Base-by-base conservation (phyloP, 192 early-diverging fungal genomes). In the Podila horticola region DNA sequence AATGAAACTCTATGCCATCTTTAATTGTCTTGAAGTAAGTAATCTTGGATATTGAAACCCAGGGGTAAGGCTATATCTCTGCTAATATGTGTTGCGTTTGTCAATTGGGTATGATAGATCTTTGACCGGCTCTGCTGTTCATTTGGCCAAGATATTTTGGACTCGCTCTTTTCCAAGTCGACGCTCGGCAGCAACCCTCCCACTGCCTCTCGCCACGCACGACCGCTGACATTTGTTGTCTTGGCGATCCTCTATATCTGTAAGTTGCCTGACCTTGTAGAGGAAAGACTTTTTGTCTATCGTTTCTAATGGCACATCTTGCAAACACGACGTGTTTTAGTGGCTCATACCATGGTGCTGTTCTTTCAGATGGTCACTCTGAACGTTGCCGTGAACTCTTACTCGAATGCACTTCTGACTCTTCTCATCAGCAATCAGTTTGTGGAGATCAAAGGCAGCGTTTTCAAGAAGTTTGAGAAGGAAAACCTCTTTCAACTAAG, bases 1-100 rank as follows among this genome's bases (percentile, higher is more conserved):
- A 20, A 93, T 99, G 74, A 99, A 99, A 83, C 89, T 99, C 36
- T 98, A 98, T 63, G 95, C 98, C 58, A 98, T 99, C 41, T 99
- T 97, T 74, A 98, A 97, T 74, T 90, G 93, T 33, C 86, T 99
- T 57, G 98, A 99, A 82, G 93, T 97, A 41, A 34, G 34, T 36
- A 45, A 12, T 15, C 13, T 45, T 45, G 15, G 3, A 17, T 17
- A 45, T 17, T 45, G 4, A 45, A 15, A 0, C 41, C 41, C 1
- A 45, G 41, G 15, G 15, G 15, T 15, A 45, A 15, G 41, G 41
- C n/a, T n/a, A 45, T 45, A 45, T 41, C 9, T 41, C 12, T 41
- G 2, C 41, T 17, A 45, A 45, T 45, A 17, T 36, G 34, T 36
- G 34, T 22, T 79, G 67, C 10, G 19, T 2, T 26, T 11, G 15